Base-by-base conservation (phyloP, 306 rosid genomes). In the Canavalia ensiformis region DNA sequence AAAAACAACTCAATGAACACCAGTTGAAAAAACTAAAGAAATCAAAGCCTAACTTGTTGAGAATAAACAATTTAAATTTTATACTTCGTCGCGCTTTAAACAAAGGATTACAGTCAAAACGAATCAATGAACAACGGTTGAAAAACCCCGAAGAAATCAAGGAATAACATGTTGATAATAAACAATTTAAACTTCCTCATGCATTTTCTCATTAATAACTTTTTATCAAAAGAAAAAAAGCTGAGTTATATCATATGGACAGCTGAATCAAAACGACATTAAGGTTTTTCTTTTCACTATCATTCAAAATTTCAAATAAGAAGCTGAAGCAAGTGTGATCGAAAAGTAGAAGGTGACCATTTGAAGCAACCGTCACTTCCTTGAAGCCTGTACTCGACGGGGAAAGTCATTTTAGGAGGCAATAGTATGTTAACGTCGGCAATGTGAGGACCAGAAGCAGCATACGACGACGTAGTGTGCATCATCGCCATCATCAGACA, bases 341-440 rank as follows among this genome's bases (percentile, higher is more conserved):
- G 60, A 50, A 70, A 70, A 18, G 35, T 7, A 35, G 65, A 63
- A 34, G 37, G 56, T 8, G 65, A 76, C 97, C 99, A 95, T 85
- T 91, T 83, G 93, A 95, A 95, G 94, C 98, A 93, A 49, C 98
- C 99, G 50, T 89, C 98, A 29, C 95, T 95, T 65, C 99, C 99
- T 83, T 88, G 94, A 60, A 95, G 93, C 86, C 94, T 77, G 64
- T 93, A 90, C 78, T 91, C 96, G 28, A 95, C 99, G 6, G 97
- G 95, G 65, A 84, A 75, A 5, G 98, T 89, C 93, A 93, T 89
- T 79, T 83, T 93, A 12, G 99, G 97, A 2, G 99, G 97, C 79
- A 95, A 82, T 0, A 95, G 90, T 37, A 95, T 68, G 60, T 95
- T 95, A 59, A 91, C 95, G 60, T 93, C 97, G 1, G 98, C 89